Evolutionary conservation across 2,329 filamentous ascomycete species (phyloP).

Genomic region (Chaetomiaceae sp.): DNA sequence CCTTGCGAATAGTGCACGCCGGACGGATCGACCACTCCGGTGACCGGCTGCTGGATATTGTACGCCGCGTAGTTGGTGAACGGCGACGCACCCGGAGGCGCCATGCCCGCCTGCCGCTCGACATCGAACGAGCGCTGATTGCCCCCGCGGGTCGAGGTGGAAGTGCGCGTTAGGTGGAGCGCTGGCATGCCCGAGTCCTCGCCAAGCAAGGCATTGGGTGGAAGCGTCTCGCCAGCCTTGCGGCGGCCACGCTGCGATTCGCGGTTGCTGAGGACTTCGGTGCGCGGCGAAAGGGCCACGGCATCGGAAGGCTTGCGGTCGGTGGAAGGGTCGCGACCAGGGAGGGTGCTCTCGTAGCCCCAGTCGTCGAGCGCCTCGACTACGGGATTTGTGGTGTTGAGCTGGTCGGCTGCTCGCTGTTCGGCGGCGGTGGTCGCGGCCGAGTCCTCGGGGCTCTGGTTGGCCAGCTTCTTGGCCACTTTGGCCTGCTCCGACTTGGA

Average conservation of each 20-base stretch:
- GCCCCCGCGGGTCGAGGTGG: slow-evolving; percentile 8
- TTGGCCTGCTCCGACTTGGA: slow-evolving; percentile 53
- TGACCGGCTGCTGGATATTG: neutral
- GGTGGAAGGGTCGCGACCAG: slow-evolving; percentile 27
- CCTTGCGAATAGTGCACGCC: neutral
- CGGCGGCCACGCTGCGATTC: slow-evolving; percentile 45
- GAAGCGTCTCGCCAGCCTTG: slow-evolving; percentile 42
- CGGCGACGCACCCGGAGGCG: slow-evolving; percentile 11
- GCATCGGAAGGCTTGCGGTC: slow-evolving; percentile 35
- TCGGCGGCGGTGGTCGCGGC: slow-evolving; percentile 31
- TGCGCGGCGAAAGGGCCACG: slow-evolving; percentile 27
- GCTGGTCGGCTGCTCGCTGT: slow-evolving; percentile 38
- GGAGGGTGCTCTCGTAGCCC: slow-evolving; percentile 34
- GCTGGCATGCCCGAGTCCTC: slow-evolving; percentile 20
- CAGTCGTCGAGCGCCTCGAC: slow-evolving; percentile 33
- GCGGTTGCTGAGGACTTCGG: slow-evolving; percentile 22
- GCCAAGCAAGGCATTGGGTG: slow-evolving; percentile 27
- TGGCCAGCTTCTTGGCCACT: slow-evolving; percentile 39
- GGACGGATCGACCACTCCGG: neutral
- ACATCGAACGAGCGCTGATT: slow-evolving; percentile 20
- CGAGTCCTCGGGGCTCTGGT: slow-evolving; percentile 11
- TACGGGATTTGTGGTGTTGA: slow-evolving; percentile 37
- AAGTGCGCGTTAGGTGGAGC: slow-evolving; percentile 23
- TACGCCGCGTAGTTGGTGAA: slow-evolving; percentile 16
- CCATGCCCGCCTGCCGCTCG: slow-evolving; percentile 19